Evolutionary conservation across 495 filamentous ascomycete genomes (phyloP).

Genomic region (Penicillium desertorum): DNA sequence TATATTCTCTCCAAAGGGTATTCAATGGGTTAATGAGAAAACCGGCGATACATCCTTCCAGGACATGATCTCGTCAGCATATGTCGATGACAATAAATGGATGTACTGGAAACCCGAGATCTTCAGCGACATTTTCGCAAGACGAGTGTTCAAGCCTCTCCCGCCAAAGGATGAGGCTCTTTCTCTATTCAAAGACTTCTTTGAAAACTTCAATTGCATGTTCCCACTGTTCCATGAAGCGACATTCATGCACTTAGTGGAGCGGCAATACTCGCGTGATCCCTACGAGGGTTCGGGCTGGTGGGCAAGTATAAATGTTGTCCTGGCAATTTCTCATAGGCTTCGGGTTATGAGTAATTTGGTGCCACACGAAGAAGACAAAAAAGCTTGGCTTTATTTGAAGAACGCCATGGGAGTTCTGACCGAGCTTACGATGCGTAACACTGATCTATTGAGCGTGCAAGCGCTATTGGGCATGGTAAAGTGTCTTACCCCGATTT

Average conservation of each 20-base stretch:
- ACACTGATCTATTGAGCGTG: conserved; percentile 94
- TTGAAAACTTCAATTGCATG: conserved; percentile 98
- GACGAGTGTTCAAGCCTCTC: conserved; percentile 77
- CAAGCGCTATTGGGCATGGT: conserved; percentile 94
- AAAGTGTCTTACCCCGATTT: conserved; percentile 15
- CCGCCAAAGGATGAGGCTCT: conserved; percentile 78
- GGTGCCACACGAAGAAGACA: conserved; percentile 83
- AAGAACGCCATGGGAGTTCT: conserved; percentile 95
- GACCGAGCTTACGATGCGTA: conserved; percentile 89
- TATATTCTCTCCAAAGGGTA: conserved; percentile 96
- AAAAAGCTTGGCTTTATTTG: conserved; percentile 91
- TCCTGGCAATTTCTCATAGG: conserved; percentile 85
- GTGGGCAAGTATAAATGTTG: conserved; percentile 97
- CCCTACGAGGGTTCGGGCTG: conserved; percentile 96
- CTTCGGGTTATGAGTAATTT: conserved; percentile 94
- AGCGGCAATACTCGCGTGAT: conserved; percentile 85
- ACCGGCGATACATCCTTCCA: conserved; percentile 93
- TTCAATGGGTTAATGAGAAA: conserved; percentile 98
- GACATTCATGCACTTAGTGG: conserved; percentile 95
- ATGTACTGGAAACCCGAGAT: conserved; percentile 95
- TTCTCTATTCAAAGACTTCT: conserved; percentile 87
- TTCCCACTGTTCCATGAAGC: conserved; percentile 97
- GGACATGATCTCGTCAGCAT: conserved; percentile 85
- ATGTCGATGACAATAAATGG: conserved; percentile 87
- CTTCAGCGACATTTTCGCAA: conserved; percentile 87